phyloP scores from a whole-genome alignment of 495 filamentous ascomycete genomes.

The Neurospora sp. region DNA sequence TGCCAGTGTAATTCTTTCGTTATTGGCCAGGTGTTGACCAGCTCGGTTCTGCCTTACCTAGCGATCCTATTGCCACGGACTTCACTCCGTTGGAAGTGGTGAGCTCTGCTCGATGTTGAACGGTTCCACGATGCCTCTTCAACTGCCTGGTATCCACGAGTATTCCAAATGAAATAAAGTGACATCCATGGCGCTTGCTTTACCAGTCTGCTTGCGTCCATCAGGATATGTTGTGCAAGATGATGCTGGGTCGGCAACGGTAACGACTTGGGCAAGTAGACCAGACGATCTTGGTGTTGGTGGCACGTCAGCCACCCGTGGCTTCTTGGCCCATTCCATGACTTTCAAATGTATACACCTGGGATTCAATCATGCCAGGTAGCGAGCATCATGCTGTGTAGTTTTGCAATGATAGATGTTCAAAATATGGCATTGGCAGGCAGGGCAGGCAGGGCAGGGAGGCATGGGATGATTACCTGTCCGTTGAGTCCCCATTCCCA shows the following conservation, averaged over 20 bases:
- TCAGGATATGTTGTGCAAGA: not conserved
- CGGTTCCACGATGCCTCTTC: not conserved
- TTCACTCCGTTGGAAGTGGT: not conserved
- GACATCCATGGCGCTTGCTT: not conserved
- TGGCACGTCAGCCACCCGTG: not conserved
- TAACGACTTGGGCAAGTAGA: not conserved
- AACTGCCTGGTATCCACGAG: not conserved
- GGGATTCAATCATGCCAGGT: not conserved
- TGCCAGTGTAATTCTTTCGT: not conserved
- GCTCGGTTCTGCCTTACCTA: not conserved
- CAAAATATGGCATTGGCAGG: not conserved
- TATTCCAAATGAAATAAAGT: not conserved
- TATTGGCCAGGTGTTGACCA: not conserved
- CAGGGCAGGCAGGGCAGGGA: not conserved
- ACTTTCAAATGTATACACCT: not conserved
- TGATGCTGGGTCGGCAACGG: not conserved
- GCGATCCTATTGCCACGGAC: not conserved
- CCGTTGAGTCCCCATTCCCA: not conserved
- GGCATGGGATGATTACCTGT: not conserved
- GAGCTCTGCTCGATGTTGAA: not conserved
- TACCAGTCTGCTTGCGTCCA: not conserved
- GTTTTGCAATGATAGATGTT: not conserved
- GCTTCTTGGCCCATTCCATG: not conserved
- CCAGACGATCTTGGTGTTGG: not conserved
- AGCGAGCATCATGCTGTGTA: not conserved